Conservation (phyloP, 116 monocot genomes). For the Zostera marina region DNA sequence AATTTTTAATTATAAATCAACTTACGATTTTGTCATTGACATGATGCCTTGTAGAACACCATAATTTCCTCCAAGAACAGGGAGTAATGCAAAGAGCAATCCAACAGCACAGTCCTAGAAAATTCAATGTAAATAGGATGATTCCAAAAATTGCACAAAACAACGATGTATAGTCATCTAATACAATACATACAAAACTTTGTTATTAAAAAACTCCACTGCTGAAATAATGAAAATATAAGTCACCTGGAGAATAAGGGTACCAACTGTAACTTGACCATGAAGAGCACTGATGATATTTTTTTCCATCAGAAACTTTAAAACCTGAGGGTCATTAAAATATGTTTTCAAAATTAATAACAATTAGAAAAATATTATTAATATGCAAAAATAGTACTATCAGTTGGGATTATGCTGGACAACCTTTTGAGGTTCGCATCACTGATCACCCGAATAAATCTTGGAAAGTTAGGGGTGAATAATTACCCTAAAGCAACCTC, state of each 20-base stretch:
- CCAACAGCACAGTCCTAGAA: conserved; percentile 91
- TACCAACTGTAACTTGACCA: conserved; percentile 88
- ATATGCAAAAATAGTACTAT: background rate
- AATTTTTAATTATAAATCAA: background rate
- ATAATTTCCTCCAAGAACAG: conserved; percentile 81
- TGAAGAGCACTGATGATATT: conserved; percentile 77
- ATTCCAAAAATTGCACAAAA: background rate
- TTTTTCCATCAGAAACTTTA: conserved; percentile 95
- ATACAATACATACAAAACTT: background rate
- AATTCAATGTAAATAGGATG: conserved; percentile 1
- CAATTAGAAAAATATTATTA: background rate
- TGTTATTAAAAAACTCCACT: background rate
- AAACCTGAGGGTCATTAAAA: conserved; percentile 26
- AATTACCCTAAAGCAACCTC: too few species aligned
- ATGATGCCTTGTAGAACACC: conserved; percentile 78
- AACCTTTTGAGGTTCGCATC: too few species aligned
- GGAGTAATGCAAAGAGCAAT: conserved; percentile 85
- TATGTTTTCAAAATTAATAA: background rate
- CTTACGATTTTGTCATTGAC: conserved; percentile 85
- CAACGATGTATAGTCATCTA: background rate
- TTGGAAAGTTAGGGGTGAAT: too few species aligned
- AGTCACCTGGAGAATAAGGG: conserved; percentile 84
- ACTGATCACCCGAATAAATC: background rate
- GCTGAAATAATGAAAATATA: background rate
- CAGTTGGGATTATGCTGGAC: too few species aligned